Base-by-base conservation (phyloP, 768 basidiomycete species). In the Mycena vitilis region DNA sequence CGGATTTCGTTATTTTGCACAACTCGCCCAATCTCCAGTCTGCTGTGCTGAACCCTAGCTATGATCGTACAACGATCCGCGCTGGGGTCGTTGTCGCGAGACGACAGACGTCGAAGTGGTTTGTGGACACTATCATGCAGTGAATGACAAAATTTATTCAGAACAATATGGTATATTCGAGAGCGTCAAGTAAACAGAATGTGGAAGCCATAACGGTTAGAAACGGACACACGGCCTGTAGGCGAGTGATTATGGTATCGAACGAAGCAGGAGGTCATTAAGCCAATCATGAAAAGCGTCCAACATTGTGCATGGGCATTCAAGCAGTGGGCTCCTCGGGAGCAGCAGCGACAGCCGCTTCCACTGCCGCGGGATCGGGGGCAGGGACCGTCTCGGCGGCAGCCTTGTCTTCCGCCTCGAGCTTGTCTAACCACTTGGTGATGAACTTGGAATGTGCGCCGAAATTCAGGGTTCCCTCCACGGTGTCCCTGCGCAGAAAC, bases 401-500 rank as follows among this genome's bases (percentile, higher is more conserved):
- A 4, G 65, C 65, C 44, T 68, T 78, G 53, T 78, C 79, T 73
- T 87, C 85, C 15, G 76, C 76, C 58, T 83, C 81, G 57, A 90
- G 76, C 70, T 82, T 86, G 63, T 85, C 85, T 45, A 94, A 80
- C 83, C 89, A 89, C 74, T 88, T 88, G 45, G 86, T 84, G 9
- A 93, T 90, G 72, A 94, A 94, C 75, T 89, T 90, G 36, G 84
- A 79, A 71, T 95, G 94, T 0, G 87, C 90, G 36, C 80, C 84
- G 75, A 84, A 90, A 75, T 88, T 89, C 69, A 93, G 76, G 10
- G 85, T 88, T 0, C 88, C 81, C 64, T 88, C 89, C 40, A 89
- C 75, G 2, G 84, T 85, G 70, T 88, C 90, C 71, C 91, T 91
- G 73, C 30, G 5, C 30, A 52, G 73, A 56, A 68, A 36, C 52